Percentiles rank a stretch among this genome's conserved stretches.
Conservation (phyloP, 257 asterid genomes). For the Agastache rugosa region DNA sequence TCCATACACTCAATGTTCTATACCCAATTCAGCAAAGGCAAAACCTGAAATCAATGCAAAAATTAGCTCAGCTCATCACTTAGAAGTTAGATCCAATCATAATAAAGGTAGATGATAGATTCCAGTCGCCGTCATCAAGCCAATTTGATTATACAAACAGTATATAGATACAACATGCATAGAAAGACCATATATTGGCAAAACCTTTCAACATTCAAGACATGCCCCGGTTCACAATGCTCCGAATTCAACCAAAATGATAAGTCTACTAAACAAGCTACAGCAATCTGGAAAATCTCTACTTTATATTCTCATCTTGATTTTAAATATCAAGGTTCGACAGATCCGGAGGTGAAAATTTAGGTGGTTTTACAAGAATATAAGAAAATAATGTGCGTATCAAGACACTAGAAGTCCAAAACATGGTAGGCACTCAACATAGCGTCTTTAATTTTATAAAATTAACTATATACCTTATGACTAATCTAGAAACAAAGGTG, state of each 20-base stretch:
- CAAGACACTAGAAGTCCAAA: conserved; percentile 9
- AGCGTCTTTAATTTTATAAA: not conserved
- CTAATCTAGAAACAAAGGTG: not conserved
- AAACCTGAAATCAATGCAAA: not conserved
- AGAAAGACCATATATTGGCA: not conserved
- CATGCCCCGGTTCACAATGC: not conserved
- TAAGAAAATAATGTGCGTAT: not conserved
- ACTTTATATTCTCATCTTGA: not conserved
- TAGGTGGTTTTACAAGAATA: not conserved
- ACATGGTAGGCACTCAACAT: not conserved
- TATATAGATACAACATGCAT: not conserved
- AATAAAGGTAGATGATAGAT: not conserved
- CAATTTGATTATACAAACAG: not conserved
- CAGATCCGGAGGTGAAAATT: not conserved
- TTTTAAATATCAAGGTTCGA: not conserved
- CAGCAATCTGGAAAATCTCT: not conserved
- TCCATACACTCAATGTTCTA: conserved; percentile 31
- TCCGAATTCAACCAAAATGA: not conserved
- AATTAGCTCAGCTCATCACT: not conserved
- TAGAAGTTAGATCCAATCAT: not conserved
- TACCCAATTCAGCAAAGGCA: conserved; percentile 23
- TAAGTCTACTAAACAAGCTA: not conserved
- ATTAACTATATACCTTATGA: not conserved
- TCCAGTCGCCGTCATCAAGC: not conserved
- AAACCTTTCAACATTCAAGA: not conserved